These are phyloP conservation scores for Citrus hindsii DNA, from an alignment of 345 rosid genomes.

Conservation along the genomic window DNA sequence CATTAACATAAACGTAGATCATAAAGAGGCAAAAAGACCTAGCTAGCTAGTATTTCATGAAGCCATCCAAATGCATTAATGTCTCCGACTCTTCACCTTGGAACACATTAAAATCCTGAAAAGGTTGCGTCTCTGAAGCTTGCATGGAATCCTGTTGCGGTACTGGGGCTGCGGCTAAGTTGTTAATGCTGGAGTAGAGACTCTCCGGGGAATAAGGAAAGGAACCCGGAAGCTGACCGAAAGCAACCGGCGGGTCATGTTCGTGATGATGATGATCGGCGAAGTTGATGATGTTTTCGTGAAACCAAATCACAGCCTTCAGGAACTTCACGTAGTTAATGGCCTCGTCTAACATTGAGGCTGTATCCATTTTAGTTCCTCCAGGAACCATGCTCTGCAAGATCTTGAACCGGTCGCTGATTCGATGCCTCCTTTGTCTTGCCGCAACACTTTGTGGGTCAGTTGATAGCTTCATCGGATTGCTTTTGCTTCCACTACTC, in stretches of 20 bases:
- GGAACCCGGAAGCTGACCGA: slow-evolving; percentile 3
- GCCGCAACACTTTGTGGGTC: slow-evolving; percentile 96
- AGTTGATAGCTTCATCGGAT: slow-evolving; percentile 51
- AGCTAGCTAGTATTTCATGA: background rate
- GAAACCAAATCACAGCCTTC: slow-evolving; percentile 73
- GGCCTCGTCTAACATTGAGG: slow-evolving; percentile 85
- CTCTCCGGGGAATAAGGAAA: background rate
- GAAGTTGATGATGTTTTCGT: slow-evolving; percentile 42
- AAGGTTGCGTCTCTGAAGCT: background rate
- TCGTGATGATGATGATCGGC: slow-evolving; percentile 20
- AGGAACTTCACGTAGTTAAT: slow-evolving; percentile 86
- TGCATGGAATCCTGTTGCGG: slow-evolving; percentile 2
- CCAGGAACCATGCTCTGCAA: slow-evolving; percentile 86
- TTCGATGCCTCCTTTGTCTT: slow-evolving; percentile 78
- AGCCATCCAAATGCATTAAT: background rate
- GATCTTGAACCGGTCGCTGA: slow-evolving; percentile 82
- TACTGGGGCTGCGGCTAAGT: slow-evolving; percentile 1
- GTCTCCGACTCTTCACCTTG: slow-evolving; percentile 1
- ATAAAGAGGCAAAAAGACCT: background rate
- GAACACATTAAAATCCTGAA: background rate
- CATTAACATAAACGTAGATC: background rate
- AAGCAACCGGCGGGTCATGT: background rate
- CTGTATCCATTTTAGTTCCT: slow-evolving; percentile 87
- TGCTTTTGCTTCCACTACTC: slow-evolving; percentile 14
- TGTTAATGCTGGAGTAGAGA: slow-evolving; percentile 10